Evolutionary conservation across 2,329 filamentous ascomycete genomes (phyloP).

Genomic region (Calonectria fujianensis): DNA sequence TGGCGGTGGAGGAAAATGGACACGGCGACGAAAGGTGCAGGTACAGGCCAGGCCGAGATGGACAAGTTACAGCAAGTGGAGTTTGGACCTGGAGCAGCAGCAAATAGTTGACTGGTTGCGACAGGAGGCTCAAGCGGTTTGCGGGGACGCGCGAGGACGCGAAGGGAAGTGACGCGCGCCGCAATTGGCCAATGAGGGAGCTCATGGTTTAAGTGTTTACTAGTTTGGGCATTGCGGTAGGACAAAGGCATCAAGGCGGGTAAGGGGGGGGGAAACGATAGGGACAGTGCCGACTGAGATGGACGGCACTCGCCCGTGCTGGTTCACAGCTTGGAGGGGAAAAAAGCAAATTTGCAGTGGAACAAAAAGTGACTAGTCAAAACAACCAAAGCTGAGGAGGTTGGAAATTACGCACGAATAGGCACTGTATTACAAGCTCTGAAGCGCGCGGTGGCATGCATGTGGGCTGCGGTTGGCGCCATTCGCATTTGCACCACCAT

Average conservation of each 20-base stretch:
- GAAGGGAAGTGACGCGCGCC: conserved; percentile 49
- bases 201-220: conserved; percentile 49
- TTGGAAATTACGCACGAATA: background rate
- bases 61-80: conserved; percentile 5
- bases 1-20: conserved; percentile 30
- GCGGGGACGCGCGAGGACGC: conserved; percentile 57
- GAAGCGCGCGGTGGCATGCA: background rate
- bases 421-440: background rate
- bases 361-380: background rate
- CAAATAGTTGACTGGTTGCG: conserved; percentile 42
- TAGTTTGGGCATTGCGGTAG: conserved; percentile 27
- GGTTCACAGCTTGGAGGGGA: background rate
- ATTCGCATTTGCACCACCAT: background rate
- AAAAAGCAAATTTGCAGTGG: background rate
- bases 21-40: background rate
- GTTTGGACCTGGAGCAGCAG: background rate
- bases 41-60: conserved; percentile 4
- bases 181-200: conserved; percentile 56
- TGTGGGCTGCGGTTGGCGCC: background rate
- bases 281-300: conserved; percentile 17
- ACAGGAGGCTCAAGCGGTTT: conserved; percentile 51
- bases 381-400: background rate
- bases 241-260: no score
- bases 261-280: no score
- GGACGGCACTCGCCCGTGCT: conserved; percentile 5